Percentiles rank a stretch among this genome's conserved stretches.
Conservation (phyloP, 2,329 filamentous ascomycete genomes). For the Alternaria ventricosa region DNA sequence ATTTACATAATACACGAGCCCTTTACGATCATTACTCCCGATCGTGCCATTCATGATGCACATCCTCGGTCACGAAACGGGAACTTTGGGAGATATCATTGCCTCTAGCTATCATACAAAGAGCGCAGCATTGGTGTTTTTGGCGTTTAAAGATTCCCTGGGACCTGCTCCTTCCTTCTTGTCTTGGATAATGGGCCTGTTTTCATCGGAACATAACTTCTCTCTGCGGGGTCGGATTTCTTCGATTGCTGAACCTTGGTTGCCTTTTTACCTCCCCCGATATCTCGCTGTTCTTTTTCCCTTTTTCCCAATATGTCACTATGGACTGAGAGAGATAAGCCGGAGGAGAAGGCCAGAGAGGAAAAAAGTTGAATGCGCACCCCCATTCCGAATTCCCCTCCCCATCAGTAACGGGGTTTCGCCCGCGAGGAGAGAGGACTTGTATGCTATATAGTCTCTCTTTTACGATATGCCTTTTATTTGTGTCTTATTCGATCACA, state of each 20-base stretch:
- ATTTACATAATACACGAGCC: conserved; percentile 46
- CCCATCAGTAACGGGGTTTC: conserved; percentile 1
- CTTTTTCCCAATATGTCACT: not conserved
- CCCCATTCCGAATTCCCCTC: not conserved
- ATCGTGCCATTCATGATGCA: conserved; percentile 38
- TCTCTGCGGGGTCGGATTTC: not conserved
- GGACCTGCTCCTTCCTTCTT: conserved; percentile 19
- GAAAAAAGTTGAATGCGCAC: conserved; percentile 10
- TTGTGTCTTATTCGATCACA: not conserved
- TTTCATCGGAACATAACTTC: conserved; percentile 18
- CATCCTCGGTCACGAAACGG: conserved; percentile 43
- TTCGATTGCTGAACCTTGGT: not conserved
- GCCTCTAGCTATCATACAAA: conserved; percentile 42
- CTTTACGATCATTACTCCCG: conserved; percentile 40
- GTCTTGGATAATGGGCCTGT: conserved; percentile 16
- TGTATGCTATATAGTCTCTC: conserved; percentile 11
- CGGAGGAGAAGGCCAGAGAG: not conserved
- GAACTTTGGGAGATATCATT: conserved; percentile 44
- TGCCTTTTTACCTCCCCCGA: not conserved
- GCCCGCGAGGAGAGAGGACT: not conserved
- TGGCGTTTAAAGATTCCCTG: conserved; percentile 42
- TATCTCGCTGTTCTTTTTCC: not conserved
- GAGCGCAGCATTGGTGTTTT: conserved; percentile 49
- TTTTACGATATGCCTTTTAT: conserved; percentile 2
- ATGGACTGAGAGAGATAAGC: not conserved